phyloP scores from a whole-genome alignment of 768 basidiomycete genomes.

The Termitomyces sp. region DNA sequence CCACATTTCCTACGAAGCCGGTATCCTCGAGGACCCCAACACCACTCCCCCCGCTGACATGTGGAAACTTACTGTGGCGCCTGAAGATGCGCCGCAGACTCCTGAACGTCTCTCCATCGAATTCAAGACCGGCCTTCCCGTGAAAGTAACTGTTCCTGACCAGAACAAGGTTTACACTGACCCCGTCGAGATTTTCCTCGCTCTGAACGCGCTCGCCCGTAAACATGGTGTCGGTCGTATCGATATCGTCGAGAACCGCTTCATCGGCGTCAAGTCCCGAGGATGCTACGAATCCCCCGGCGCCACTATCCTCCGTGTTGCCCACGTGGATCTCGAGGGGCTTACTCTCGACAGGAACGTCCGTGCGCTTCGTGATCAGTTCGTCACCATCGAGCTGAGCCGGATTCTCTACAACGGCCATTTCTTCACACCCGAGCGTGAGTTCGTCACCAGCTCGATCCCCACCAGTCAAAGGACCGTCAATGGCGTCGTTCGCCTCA shows the following conservation, averaged over 20 bases:
- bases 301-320: conserved; percentile 91
- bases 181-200: conserved; percentile 89
- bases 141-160: conserved; percentile 67
- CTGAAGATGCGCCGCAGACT: conserved; percentile 74
- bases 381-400: conserved; percentile 87
- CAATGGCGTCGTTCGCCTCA: conserved; percentile 87
- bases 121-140: conserved; percentile 84
- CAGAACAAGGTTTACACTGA: conserved; percentile 74
- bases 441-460: conserved; percentile 89
- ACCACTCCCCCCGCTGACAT: conserved; percentile 92
- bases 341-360: conserved; percentile 98
- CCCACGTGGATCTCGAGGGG: conserved; percentile 96
- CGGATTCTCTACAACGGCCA: conserved; percentile 97
- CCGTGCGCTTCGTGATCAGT: conserved; percentile 90
- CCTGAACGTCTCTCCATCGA: conserved; percentile 85
- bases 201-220: conserved; percentile 87
- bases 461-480: conserved; percentile 95
- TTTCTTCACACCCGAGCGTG: conserved; percentile 99
- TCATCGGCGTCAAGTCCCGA: conserved; percentile 98
- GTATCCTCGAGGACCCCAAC: conserved; percentile 97
- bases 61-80: conserved; percentile 95
- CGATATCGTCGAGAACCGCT: conserved; percentile 99
- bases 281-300: conserved; percentile 99
- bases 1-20: conserved; percentile 99
- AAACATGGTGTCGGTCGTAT: conserved; percentile 96